A percentile compares a stretch with the other conserved stretches of the same genome.
Conservation (phyloP, 2,329 filamentous ascomycete genomes). For the Cordyceps cicadae region DNA sequence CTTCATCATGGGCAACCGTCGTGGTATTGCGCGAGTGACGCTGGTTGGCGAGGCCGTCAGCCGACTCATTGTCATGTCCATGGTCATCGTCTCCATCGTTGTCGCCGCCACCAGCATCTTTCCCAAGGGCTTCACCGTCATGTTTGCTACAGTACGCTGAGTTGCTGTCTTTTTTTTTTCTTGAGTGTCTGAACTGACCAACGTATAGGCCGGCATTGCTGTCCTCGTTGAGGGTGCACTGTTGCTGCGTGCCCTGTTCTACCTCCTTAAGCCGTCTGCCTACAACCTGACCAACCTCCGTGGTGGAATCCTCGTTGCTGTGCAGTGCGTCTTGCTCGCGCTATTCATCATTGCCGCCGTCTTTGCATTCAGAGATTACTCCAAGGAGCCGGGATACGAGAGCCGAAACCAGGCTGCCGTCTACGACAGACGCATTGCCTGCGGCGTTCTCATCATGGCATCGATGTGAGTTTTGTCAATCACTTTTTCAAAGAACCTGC, state of each 20-base stretch:
- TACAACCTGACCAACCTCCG: constrained; percentile 9
- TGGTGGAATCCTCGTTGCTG: neutral
- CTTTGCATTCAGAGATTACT: constrained; percentile 9
- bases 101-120: constrained; percentile 9
- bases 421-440: constrained; percentile 7
- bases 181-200: neutral
- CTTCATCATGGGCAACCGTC: constrained; percentile 9
- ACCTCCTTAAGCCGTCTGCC: constrained; percentile 8
- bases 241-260: constrained; percentile 3
- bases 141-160: constrained; percentile 5
- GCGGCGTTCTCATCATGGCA: constrained; percentile 10
- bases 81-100: constrained; percentile 8
- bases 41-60: constrained; percentile 3
- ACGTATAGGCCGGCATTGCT: constrained; percentile 3
- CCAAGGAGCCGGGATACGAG: constrained; percentile 8
- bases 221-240: neutral
- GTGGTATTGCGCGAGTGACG: constrained; percentile 6
- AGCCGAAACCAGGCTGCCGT: constrained; percentile 6
- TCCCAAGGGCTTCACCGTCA: constrained; percentile 9
- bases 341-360: constrained; percentile 7
- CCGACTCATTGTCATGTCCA: constrained; percentile 4
- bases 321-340: constrained; percentile 6
- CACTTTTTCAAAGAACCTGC: neutral
- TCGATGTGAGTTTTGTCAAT: constrained; percentile 4
- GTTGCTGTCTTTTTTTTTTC: neutral